Conservation (phyloP, 805 yeast species). For the Lachancea cidri region DNA sequence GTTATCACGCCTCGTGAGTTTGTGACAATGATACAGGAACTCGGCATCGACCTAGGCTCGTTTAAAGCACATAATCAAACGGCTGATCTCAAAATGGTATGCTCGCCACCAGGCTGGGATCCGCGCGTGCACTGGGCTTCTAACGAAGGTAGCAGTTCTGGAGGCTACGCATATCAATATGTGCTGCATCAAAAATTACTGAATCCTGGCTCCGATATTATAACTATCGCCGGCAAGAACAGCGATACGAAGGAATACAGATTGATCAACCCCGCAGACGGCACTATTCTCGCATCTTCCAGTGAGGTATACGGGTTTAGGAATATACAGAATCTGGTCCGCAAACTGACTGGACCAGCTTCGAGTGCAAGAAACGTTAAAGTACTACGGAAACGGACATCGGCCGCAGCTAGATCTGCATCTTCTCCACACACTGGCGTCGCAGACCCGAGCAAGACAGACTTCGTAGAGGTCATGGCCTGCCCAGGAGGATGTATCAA, state of each 20-base stretch:
- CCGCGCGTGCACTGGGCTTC: conserved; percentile 61
- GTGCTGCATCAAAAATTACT: conserved; percentile 38
- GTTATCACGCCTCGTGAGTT: conserved; percentile 90
- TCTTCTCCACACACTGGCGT: neutral
- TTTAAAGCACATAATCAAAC: conserved; percentile 7
- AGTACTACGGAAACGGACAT: conserved; percentile 29
- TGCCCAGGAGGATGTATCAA: conserved; percentile 97
- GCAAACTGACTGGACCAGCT: conserved; percentile 53
- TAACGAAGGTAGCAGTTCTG: conserved; percentile 77
- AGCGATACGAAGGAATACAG: conserved; percentile 68
- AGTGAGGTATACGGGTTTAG: conserved; percentile 85
- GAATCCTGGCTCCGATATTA: conserved; percentile 26
- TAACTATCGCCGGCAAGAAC: conserved; percentile 60
- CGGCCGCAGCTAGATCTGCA: conserved; percentile 12
- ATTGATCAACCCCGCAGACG: conserved; percentile 37
- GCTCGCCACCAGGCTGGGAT: conserved; percentile 27
- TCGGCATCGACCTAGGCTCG: conserved; percentile 36
- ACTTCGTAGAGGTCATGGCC: conserved; percentile 93
- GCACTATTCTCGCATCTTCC: conserved; percentile 46
- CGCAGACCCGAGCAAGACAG: conserved; percentile 64
- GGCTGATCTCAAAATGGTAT: conserved; percentile 4
- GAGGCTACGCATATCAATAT: conserved; percentile 81
- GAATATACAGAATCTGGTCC: conserved; percentile 88
- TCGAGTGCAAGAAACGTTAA: conserved; percentile 20
- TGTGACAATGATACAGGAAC: conserved; percentile 61